These are phyloP conservation scores for Aspergillus niger DNA, from an alignment of 2,329 filamentous ascomycete genomes.

Conservation along the genomic window DNA sequence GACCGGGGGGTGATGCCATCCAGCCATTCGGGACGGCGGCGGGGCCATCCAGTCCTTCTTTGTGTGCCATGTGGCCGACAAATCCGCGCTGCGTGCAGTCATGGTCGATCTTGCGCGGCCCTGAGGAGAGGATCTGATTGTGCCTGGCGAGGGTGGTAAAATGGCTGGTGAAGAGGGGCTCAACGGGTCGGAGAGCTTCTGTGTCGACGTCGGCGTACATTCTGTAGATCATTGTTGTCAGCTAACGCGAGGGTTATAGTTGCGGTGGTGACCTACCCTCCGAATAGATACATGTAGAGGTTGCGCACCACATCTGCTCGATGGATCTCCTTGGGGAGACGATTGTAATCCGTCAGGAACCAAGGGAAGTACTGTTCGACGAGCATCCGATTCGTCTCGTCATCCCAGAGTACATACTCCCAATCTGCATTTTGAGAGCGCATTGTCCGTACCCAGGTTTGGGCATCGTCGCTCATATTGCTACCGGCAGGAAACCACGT, in stretches of 20 bases:
- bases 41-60: conserved; percentile 14
- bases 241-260: background rate
- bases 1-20: conserved; percentile 26
- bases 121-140: background rate
- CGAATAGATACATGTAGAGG: conserved; percentile 25
- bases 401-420: conserved; percentile 28
- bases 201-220: conserved; percentile 28
- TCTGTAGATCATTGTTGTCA: background rate
- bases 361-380: conserved; percentile 22
- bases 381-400: conserved; percentile 20
- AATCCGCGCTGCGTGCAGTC: conserved; percentile 20
- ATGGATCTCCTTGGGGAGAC: conserved; percentile 24
- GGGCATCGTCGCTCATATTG: conserved; percentile 25
- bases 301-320: conserved; percentile 23
- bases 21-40: conserved; percentile 26
- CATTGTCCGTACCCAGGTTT: conserved; percentile 22
- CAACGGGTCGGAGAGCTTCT: conserved; percentile 22
- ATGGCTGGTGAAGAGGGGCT: conserved; percentile 19
- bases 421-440: conserved; percentile 19
- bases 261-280: conserved; percentile 13
- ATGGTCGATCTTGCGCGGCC: background rate
- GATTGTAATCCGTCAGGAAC: conserved; percentile 20
- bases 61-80: conserved; percentile 23
- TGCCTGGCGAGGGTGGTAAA: conserved; percentile 15
- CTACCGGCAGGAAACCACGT: conserved; percentile 27